Evolutionary conservation across 2,329 filamentous ascomycete species (phyloP), one percentile per base, ranked within the genome.

Genomic region (Microdochium bolleyi): DNA sequence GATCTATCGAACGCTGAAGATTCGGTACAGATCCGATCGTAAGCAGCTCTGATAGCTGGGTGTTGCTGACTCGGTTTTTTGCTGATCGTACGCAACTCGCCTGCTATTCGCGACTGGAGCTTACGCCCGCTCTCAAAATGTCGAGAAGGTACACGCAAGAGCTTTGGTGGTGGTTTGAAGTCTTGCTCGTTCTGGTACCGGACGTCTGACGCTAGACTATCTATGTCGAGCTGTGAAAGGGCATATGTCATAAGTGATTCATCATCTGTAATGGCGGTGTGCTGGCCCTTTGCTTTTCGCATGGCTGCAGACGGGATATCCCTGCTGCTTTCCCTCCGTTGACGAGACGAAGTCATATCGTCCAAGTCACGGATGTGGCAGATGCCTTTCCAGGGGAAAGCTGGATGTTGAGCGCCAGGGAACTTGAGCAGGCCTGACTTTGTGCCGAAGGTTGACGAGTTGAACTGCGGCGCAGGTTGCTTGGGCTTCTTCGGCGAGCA

Each of bases 1-100:
- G 85, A 88, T 56, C 73, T 79, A 65, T 99, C 94, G 62, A 92
- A 96, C 0, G 92, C 84, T 3, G 88, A 92, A 13, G 92, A 73
- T 0, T 76, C 76, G 1, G 74, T 76, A 48, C 75, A 70, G 30
- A 96, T 75, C 0, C 76, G 74, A 2, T 73, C 66, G 60, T 84
- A 88, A 2, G 90, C 71, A 2, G 75, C 73, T 13, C 66, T 60
- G 49, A 94, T 66, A 19, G 82, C 80, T 11, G 84, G 75, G 64
- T 91, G 85, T 3, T 64, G 57, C 51, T 64, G 61, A 8, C 27
- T 48, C 3, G 25, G 22, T n/a, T 49, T 49, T 22, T 38, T 49
- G 11, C 24, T 49, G 49, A 55, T 50, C 5, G 70, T 72, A 34
- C 64, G 68, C 10, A 85, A 62, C 56, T 83, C 70, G 7, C 67